Evolutionary conservation across 495 filamentous ascomycete species (phyloP), one percentile per base, ranked within the genome.

Genomic region (Hypoxylon fuscum): DNA sequence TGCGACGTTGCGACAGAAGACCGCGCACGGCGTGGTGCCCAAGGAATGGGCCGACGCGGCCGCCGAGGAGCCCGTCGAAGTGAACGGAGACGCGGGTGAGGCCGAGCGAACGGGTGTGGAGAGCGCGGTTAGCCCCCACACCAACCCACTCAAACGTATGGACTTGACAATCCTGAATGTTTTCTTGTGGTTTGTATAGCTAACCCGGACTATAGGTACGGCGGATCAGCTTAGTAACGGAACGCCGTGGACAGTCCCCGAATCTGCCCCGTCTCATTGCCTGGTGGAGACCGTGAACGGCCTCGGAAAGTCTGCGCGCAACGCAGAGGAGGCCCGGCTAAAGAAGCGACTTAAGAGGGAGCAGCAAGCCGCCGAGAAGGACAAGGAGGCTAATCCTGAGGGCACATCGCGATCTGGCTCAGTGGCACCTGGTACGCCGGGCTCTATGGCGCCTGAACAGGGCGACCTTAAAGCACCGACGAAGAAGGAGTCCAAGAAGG

Each of bases 11-110:
- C 85, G 92, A 51, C 85, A 87, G 65, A 82, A 77, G 32, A 88
- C 86, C n/a, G 87, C 90, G 10, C 83, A 91, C 72, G 92, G 91
- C 2, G 72, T 85, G 5, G 80, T 92, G 2, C 90, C 90, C 15
- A 66, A 72, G 20, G 89, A 90, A 46, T 92, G 90, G 84, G 70
- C 80, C 10, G 88, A 91, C 55, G 70, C 90, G 42, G 90, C 86
- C 1, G 80, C 76, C 32, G 71, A 77, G 12, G 51, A 21, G 21
- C 66, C 72, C n/a, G 64, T 60, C 65, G 55, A 59, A 42, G 62
- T 55, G 35, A 74, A 71, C 38, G 74, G 72, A 14, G 71, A 55
- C 46, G 61, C 64, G 27, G 79, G 52, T 21, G 66, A 73, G 27
- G 66, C 53, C 56, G 67, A 70, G 14, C 70, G 69, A 55, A 76